These are phyloP conservation scores for Sclerotinia spermophila DNA, from an alignment of 2,329 filamentous ascomycete species.

Conservation along the genomic window DNA sequence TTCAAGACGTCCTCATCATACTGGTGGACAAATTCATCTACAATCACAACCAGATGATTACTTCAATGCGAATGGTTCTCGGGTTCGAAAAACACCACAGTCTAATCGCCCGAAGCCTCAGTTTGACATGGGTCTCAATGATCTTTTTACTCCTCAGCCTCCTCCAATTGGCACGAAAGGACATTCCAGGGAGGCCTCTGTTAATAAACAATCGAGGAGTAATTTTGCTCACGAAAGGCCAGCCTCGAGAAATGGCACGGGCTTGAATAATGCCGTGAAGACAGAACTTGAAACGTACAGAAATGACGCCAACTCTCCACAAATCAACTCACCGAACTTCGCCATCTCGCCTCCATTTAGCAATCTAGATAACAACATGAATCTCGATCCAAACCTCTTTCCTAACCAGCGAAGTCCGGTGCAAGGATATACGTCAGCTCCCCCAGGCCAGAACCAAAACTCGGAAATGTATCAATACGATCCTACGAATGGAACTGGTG, in stretches of 20 bases:
- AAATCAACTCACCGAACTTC: constrained; percentile 3
- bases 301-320: constrained; percentile 4
- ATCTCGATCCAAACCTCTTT: constrained; percentile 18
- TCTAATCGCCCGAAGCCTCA: constrained; percentile 31
- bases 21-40: constrained; percentile 18
- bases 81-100: constrained; percentile 13
- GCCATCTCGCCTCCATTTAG: constrained; percentile 27
- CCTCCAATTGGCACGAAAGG: neutral
- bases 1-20: constrained; percentile 25
- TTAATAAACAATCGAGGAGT: neutral
- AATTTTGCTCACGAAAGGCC: constrained; percentile 1
- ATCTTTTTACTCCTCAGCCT: constrained; percentile 27
- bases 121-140: constrained; percentile 37
- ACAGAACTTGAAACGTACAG: constrained; percentile 21
- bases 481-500: neutral
- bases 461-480: constrained; percentile 27
- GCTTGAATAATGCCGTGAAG: constrained; percentile 17
- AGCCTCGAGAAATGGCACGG: neutral
- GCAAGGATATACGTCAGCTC: neutral
- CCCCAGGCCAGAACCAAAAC: neutral
- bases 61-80: constrained; percentile 24
- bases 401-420: constrained; percentile 16
- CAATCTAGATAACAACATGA: constrained; percentile 13
- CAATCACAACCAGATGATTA: constrained; percentile 20
- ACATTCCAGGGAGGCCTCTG: neutral